Evolutionary conservation across 228 moss, liverwort and hornwort genomes (phyloP).

Genomic region (Sphagnum fallax): DNA sequence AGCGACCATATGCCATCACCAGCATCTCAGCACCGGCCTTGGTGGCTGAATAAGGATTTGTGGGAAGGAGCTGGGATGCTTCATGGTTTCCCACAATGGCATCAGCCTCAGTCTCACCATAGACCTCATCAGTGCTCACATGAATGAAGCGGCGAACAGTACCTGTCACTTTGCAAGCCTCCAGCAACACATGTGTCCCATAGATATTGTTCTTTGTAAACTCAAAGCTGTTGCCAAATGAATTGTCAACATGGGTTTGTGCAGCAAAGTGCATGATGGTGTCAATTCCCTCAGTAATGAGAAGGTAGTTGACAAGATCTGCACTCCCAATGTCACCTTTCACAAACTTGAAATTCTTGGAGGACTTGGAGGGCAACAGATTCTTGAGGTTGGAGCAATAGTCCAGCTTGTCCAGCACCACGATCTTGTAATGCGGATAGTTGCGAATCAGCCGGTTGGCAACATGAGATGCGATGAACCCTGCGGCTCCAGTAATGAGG

Average conservation of each 20-base stretch:
- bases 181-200: conserved; percentile 78
- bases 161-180: conserved; percentile 73
- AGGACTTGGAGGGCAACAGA: conserved; percentile 45
- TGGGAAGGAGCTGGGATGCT: conserved; percentile 75
- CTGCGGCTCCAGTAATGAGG: conserved; percentile 71
- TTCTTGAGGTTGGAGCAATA: conserved; percentile 91
- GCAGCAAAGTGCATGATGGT: conserved; percentile 95
- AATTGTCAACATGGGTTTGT: conserved; percentile 87
- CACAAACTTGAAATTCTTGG: conserved; percentile 79
- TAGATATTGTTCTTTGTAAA: conserved; percentile 94
- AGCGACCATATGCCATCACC: conserved; percentile 76
- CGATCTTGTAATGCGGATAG: conserved; percentile 76
- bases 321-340: conserved; percentile 81
- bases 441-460: conserved; percentile 71
- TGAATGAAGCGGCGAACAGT: conserved; percentile 84
- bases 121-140: conserved; percentile 82
- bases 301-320: conserved; percentile 74
- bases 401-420: conserved; percentile 84
- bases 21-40: conserved; percentile 91
- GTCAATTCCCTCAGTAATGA: conserved; percentile 73
- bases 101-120: conserved; percentile 78
- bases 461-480: conserved; percentile 82
- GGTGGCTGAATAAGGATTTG: conserved; percentile 82
- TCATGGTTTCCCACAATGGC: conserved; percentile 89
- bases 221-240: conserved; percentile 85